Conservation (phyloP, 371 early-diverging fungal genomes). For the Batrachochytrium dendrobatidis region DNA sequence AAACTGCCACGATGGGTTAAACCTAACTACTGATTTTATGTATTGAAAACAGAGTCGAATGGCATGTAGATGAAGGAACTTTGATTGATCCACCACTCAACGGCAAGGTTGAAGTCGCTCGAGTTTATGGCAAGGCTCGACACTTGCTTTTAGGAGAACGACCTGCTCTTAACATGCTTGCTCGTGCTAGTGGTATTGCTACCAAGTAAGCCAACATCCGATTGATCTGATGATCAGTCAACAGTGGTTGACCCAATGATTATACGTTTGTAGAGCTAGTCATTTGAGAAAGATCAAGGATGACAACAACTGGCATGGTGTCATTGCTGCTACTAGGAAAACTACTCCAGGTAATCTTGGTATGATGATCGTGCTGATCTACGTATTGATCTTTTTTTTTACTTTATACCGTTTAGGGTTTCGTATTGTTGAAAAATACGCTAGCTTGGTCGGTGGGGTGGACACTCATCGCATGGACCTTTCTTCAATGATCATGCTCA, state of each 20-base stretch:
- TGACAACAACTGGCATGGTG: conserved; percentile 67
- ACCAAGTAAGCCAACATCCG: conserved; percentile 37
- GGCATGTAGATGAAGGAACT: conserved; percentile 75
- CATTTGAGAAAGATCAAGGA: conserved; percentile 63
- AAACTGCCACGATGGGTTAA: too few species aligned
- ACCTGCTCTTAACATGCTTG: conserved; percentile 88
- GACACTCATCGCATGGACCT: conserved; percentile 96
- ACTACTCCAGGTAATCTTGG: conserved; percentile 84
- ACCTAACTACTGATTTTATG: neutral
- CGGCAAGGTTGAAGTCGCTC: conserved; percentile 65
- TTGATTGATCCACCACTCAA: conserved; percentile 43
- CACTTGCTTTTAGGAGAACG: conserved; percentile 89
- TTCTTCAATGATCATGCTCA: conserved; percentile 96
- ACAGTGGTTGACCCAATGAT: neutral
- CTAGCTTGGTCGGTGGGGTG: conserved; percentile 91
- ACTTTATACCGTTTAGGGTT: conserved; percentile 52
- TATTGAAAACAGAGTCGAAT: conserved; percentile 61
- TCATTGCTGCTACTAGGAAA: conserved; percentile 94
- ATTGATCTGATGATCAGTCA: neutral
- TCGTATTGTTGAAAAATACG: conserved; percentile 95
- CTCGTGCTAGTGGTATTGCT: conserved; percentile 91
- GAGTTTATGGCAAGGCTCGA: conserved; percentile 77
- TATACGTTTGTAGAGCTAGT: too few species aligned
- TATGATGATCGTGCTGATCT: neutral
- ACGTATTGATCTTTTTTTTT: neutral